These are phyloP conservation scores for Neurospora tetraspora DNA, from an alignment of 495 filamentous ascomycete species.

Conservation along the genomic window DNA sequence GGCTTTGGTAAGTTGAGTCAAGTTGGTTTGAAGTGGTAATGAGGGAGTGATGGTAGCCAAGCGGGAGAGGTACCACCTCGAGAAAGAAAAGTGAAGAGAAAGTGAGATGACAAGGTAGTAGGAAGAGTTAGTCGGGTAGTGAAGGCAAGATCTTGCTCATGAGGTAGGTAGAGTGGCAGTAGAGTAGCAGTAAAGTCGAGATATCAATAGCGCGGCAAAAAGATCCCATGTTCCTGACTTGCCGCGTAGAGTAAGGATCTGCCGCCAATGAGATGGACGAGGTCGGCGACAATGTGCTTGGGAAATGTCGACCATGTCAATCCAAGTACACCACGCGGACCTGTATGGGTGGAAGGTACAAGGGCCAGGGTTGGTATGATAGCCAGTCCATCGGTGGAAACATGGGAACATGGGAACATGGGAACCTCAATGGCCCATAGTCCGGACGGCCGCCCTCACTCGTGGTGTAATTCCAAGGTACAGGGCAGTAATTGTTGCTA, in stretches of 20 bases:
- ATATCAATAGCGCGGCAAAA: constrained; percentile 10
- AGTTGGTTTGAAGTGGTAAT: constrained; percentile 3
- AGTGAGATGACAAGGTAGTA: constrained; percentile 1
- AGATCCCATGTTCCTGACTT: constrained; percentile 5
- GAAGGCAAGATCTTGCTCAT: constrained; percentile 3
- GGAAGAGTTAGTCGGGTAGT: constrained; percentile 4
- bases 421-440: neutral
- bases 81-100: neutral
- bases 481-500: neutral
- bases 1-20: constrained; percentile 10
- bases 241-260: neutral
- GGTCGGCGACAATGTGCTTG: neutral
- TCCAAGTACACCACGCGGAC: neutral
- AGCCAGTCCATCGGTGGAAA: neutral
- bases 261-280: neutral
- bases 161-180: neutral
- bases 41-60: neutral
- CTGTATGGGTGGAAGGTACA: constrained; percentile 1
- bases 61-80: constrained; percentile 1
- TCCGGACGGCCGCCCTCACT: neutral
- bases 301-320: constrained; percentile 2
- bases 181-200: constrained; percentile 2
- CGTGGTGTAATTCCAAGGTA: neutral
- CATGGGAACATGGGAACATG: neutral
- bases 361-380: neutral